Evolutionary conservation across 1,284 basidiomycete genomes (phyloP).

Genomic region (Coniophora puteana): DNA sequence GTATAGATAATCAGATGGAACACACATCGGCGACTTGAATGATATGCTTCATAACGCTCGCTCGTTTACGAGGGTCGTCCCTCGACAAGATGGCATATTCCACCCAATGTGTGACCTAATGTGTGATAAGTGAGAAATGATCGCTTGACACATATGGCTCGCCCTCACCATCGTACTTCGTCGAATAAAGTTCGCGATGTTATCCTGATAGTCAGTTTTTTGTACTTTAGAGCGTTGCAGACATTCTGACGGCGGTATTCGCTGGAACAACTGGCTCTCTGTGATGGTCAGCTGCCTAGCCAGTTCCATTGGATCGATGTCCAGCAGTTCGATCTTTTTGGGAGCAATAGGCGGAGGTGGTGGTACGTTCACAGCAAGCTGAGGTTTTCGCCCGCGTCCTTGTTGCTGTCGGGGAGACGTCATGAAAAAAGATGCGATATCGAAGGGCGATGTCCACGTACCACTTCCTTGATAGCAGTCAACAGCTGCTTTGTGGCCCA

Average conservation of each 20-base stretch:
- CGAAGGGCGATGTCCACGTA: slow-evolving; percentile 27
- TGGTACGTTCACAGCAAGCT: slow-evolving; percentile 28
- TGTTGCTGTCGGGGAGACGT: slow-evolving; percentile 28
- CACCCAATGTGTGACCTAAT: slow-evolving; percentile 70
- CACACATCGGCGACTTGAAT: slow-evolving; percentile 74
- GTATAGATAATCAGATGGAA: slow-evolving; percentile 10
- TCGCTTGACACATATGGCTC: too few species aligned
- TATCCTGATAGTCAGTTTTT: slow-evolving; percentile 46
- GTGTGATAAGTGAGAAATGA: slow-evolving; percentile 1
- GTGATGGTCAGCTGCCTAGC: slow-evolving; percentile 79
- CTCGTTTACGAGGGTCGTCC: slow-evolving; percentile 68
- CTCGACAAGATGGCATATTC: slow-evolving; percentile 69
- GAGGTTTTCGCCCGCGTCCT: slow-evolving; percentile 33
- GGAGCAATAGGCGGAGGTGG: slow-evolving; percentile 61
- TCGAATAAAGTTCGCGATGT: slow-evolving; percentile 70
- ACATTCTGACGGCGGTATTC: slow-evolving; percentile 72
- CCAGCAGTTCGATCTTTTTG: slow-evolving; percentile 54
- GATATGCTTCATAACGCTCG: slow-evolving; percentile 71
- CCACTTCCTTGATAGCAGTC: slow-evolving; percentile 49
- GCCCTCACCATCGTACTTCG: slow-evolving; percentile 61
- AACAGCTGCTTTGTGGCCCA: slow-evolving; percentile 53
- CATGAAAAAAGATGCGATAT: slow-evolving; percentile 6
- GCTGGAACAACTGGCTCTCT: slow-evolving; percentile 68
- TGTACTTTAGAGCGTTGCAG: slow-evolving; percentile 55
- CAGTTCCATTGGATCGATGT: slow-evolving; percentile 75